These are phyloP conservation scores for Solioccasus polychromus DNA, from an alignment of 768 basidiomycete species.

Conservation along the genomic window DNA sequence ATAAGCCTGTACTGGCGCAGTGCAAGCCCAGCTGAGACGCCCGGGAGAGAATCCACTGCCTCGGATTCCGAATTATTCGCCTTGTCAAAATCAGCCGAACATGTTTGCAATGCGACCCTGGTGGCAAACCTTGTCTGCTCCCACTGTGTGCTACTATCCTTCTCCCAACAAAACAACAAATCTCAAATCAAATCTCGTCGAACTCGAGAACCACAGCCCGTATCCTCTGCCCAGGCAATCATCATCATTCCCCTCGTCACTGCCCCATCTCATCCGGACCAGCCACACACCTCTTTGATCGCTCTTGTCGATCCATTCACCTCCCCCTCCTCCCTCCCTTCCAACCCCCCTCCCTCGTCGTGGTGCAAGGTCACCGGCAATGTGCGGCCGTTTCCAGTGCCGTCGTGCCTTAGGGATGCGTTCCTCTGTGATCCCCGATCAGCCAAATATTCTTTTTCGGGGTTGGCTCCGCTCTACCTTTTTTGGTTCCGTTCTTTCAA, in stretches of 20 bases:
- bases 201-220: slow-evolving; percentile 20
- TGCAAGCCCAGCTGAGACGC: slow-evolving; percentile 27
- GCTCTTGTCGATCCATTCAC: not conserved
- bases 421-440: slow-evolving; percentile 66
- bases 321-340: not conserved
- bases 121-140: slow-evolving; percentile 31
- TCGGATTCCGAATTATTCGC: slow-evolving; percentile 51
- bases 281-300: not conserved
- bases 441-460: slow-evolving; percentile 37
- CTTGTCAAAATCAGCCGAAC: slow-evolving; percentile 40
- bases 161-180: slow-evolving; percentile 20
- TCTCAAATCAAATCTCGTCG: slow-evolving; percentile 33
- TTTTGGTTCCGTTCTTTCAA: slow-evolving; percentile 13
- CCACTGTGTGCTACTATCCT: no score
- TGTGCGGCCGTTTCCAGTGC: slow-evolving; percentile 26
- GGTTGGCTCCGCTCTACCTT: slow-evolving; percentile 32
- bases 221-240: slow-evolving; percentile 21
- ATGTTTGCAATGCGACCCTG: slow-evolving; percentile 33
- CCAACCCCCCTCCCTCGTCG: no score
- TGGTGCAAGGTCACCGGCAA: no score
- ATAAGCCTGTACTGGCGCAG: no score
- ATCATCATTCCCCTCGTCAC: slow-evolving; percentile 6
- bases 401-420: slow-evolving; percentile 31
- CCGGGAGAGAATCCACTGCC: slow-evolving; percentile 26
- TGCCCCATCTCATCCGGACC: slow-evolving; percentile 2